Evolutionary conservation across 768 basidiomycete genomes (phyloP), one percentile per base, ranked within the genome.

Genomic region (Cantharellus cinnabarinus): DNA sequence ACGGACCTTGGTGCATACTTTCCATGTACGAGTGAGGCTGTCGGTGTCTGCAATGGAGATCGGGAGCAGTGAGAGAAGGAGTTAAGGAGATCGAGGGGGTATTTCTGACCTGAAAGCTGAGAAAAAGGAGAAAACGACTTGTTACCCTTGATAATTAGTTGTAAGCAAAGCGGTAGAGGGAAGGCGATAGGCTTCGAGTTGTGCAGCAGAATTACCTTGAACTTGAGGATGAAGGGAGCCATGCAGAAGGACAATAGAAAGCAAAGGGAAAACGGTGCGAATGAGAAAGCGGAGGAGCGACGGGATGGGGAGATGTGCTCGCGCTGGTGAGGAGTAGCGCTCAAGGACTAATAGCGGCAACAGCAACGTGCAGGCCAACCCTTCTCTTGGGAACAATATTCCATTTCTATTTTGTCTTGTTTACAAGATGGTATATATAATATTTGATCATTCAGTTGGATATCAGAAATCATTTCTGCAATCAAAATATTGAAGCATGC

Each of bases 51-150:
- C 7, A 10, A 37, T 7, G 35, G 35, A 37, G 38, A 37, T 54
- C 7, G 10, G 52, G 10, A 37, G 10, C 52, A 54, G 52, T 10
- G 10, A 54, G 52, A 7, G 52, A 1, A 48, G 35, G 14, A 7
- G 35, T 10, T 7, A 37, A 37, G 52, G 10, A 10, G 52, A 54
- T 54, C 35, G 35, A 37, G 38, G 7, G 10, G 52, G 38, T 10
- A 10, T 7, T 54, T 7, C 52, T 10, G 10, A 54, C 52, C 88
- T 73, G 78, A 73, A 71, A 90, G 78, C 73, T 89, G 87, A 70
- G 83, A 85, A 73, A 90, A 90, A 62, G 88, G 86, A 70, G 89
- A 85, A 70, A 90, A 90, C 69, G 88, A 89, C 76, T 89, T 90
- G 80, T 90, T 90, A 72, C 88, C 87, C 88, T 77, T 67, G 20